Evolutionary conservation across 1,139 yeast genomes (phyloP).

Genomic region (Saccharomycopsis phalli): DNA sequence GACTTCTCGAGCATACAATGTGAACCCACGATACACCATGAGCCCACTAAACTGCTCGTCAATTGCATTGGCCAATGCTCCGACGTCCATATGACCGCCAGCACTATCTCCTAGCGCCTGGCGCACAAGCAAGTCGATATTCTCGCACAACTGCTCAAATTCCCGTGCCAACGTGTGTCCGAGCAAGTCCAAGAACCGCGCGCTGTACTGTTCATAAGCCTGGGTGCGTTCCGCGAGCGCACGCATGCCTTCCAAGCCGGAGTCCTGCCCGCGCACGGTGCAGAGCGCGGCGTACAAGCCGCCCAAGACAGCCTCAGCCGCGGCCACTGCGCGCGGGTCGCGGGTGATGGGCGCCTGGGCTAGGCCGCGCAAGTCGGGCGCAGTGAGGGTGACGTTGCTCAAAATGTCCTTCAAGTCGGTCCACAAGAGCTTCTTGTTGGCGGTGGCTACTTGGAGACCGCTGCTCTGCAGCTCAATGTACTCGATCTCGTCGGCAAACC

Average conservation of each 20-base stretch:
- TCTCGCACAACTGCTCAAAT: slow-evolving; percentile 32
- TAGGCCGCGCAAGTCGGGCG: slow-evolving; percentile 42
- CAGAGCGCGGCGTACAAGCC: slow-evolving; percentile 55
- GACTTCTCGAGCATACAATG: slow-evolving; percentile 57
- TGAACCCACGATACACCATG: slow-evolving; percentile 50
- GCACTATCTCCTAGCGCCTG: slow-evolving; percentile 7
- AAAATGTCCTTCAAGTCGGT: slow-evolving; percentile 61
- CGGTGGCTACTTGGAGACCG: slow-evolving; percentile 77
- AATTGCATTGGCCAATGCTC: slow-evolving; percentile 22
- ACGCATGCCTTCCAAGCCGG: slow-evolving; percentile 56
- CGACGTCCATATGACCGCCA: slow-evolving; percentile 22
- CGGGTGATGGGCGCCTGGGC: slow-evolving; percentile 42
- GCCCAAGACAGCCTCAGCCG: slow-evolving; percentile 51
- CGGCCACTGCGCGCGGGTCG: slow-evolving; percentile 35
- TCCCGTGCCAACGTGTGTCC: slow-evolving; percentile 36
- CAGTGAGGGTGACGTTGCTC: slow-evolving; percentile 59
- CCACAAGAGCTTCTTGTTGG: slow-evolving; percentile 68
- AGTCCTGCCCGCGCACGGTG: slow-evolving; percentile 42
- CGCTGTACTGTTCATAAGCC: slow-evolving; percentile 50
- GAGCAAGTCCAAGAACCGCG: slow-evolving; percentile 43
- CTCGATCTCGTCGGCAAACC: slow-evolving; percentile 58
- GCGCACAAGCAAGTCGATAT: slow-evolving; percentile 24
- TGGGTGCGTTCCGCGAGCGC: slow-evolving; percentile 65
- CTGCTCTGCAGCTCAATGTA: slow-evolving; percentile 68
- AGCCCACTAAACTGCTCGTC: slow-evolving; percentile 35